Base-by-base conservation (phyloP, 1,284 basidiomycete species). In the Golubevia pallescens region DNA sequence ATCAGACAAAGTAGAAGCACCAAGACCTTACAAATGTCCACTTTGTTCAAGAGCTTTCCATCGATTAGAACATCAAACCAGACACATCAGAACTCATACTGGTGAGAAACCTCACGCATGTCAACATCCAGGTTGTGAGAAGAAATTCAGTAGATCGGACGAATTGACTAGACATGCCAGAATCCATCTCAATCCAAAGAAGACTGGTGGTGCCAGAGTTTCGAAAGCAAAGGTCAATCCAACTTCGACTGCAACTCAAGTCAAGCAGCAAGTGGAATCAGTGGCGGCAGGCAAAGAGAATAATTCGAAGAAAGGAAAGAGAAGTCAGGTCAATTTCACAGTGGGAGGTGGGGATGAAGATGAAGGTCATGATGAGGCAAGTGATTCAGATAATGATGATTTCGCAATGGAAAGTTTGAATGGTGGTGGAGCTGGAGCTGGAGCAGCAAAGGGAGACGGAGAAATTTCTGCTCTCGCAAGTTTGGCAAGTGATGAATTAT, bases 81-180 rank as follows among this genome's bases (percentile, higher is more conserved):
- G 96, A 66, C 96, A 99, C 86, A 96, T 98, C 65, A 92, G 96
- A 66, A 99, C 95, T 0, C 96, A 99, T 86, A 99, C 96, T 0
- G 96, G 96, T 76, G 96, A 98, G 86, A 97, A 97, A 83, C 96
- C 96, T 0, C 97, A 97, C 84, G 90, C 91, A 38, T 99, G 96
- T 89, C 92, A 91, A 0, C 94, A 93, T 86, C 91, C 93, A 0
- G 91, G 91, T 62, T 84, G 81, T 69, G 81, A 80, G 58, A 84
- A 84, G 68, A 77, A 80, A 23, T 84, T 84, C 66, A 81, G 79
- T 63, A 70, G 81, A 28, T 78, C 75, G 53, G 81, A 84, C 57
- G 81, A 84, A 60, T 71, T 84, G 23, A 84, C 81, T 21, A 72
- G 81, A n/a, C 81, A 84, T 52, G 71, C 81, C 23, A 78, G 81